Base-by-base conservation (phyloP, 371 early-diverging fungal genomes). In the Apophysomyces variabilis region DNA sequence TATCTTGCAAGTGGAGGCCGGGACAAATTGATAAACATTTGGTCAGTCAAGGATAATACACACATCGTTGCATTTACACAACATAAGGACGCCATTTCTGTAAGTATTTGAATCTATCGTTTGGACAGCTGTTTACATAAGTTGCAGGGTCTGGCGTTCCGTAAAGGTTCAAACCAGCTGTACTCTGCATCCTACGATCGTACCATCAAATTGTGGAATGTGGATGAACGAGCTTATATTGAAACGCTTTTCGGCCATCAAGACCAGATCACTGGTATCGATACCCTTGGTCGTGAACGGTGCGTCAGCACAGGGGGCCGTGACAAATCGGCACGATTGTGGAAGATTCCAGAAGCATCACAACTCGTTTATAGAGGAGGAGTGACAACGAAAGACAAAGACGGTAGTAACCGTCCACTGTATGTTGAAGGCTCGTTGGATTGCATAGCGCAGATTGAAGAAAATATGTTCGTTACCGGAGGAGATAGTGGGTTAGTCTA, bases 171-270 rank as follows among this genome's bases (percentile, higher is more conserved):
- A 64, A 92, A 95, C 75, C 92, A 96, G 64, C 84, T 99, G 56
- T 99, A 96, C 76, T 93, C 96, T 59, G 89, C 91, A 67, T 95
- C 96, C 4, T 79, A 82, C 54, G 99, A 99, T 74, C 92, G 99
- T 61, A 93, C 96, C 32, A 87, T 99, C 75, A 99, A 99, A 75
- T 61, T 98, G 43, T 99, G 97, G 97, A 95, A 97, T 75, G 83
- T 93, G 4, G 96, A 94, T 71, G 95, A 95, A 70, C 73, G 90
- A 68, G 79, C 89, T 8, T 99, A 97, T 78, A 87, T 99, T 62
- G 99, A 99, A 74, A 98, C 99, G 18, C 74, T 99, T 74, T 97
- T 96, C 84, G 99, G 99, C 18, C 99, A 99, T 74, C 98, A 97
- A 78, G 98, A 98, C 77, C 78, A 82, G 38, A 90, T 96, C 67